Percentiles rank a stretch among this genome's conserved stretches.
These are phyloP conservation scores for Exophiala oligosperma DNA, from an alignment of 2,329 filamentous ascomycete genomes.

Conservation along the genomic window DNA sequence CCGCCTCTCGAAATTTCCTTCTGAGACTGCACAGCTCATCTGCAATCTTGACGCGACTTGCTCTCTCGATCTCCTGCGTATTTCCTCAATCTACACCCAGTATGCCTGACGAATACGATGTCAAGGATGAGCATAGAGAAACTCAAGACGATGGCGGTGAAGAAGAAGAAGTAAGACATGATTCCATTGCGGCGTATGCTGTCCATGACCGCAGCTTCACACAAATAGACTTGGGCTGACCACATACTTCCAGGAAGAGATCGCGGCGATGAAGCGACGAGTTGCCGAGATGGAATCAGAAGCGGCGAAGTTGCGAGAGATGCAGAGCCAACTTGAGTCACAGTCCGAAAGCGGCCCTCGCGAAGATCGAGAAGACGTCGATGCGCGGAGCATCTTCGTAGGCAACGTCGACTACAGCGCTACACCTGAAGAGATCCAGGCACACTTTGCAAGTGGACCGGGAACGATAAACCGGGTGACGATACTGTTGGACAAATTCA, in stretches of 20 bases:
- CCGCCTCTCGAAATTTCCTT: not conserved
- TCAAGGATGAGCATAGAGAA: conserved; percentile 37
- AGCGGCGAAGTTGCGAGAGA: conserved; percentile 80
- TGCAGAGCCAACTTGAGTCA: conserved; percentile 83
- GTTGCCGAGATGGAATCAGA: conserved; percentile 91
- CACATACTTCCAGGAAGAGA: conserved; percentile 62
- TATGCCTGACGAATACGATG: not conserved
- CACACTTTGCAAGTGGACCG: conserved; percentile 88
- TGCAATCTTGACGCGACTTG: not conserved
- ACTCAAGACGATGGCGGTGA: conserved; percentile 43
- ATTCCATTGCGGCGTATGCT: not conserved
- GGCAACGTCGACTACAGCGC: conserved; percentile 98
- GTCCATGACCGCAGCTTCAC: not conserved
- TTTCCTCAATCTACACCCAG: not conserved
- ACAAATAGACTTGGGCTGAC: not conserved
- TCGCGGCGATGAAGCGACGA: conserved; percentile 80
- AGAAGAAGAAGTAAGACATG: conserved; percentile 46
- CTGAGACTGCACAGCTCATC: not conserved
- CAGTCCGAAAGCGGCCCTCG: conserved; percentile 72
- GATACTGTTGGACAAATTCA: conserved; percentile 96
- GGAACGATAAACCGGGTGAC: conserved; percentile 98
- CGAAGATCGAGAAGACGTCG: conserved; percentile 94
- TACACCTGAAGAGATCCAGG: conserved; percentile 95
- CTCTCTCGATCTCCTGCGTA: not conserved
- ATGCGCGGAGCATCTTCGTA: conserved; percentile 94